Conservation (phyloP, 2,329 filamentous ascomycete genomes). For the Penicillium sp. region DNA sequence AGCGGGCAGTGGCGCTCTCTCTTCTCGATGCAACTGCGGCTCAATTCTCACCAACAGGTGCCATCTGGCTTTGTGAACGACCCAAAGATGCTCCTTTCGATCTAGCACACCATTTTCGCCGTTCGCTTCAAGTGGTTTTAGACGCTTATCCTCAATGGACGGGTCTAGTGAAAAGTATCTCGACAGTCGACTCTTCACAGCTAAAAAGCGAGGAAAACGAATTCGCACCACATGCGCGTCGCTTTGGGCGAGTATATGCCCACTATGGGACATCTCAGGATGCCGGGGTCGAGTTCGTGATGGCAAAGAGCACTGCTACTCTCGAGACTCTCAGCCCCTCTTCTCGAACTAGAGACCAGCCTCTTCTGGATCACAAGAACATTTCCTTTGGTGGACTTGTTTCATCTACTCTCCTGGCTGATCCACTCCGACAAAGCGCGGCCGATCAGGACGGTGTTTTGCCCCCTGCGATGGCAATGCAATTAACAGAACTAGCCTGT, state of each 20-base stretch:
- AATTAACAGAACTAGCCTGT: slow-evolving; percentile 9
- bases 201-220: background rate
- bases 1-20: slow-evolving; percentile 15
- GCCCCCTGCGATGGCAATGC: slow-evolving; percentile 8
- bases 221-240: slow-evolving; percentile 14
- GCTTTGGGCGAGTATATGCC: slow-evolving; percentile 31
- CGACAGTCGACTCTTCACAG: slow-evolving; percentile 2
- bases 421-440: background rate
- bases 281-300: slow-evolving; percentile 42
- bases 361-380: slow-evolving; percentile 11
- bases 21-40: slow-evolving; percentile 42
- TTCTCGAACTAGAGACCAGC: slow-evolving; percentile 19
- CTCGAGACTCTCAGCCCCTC: slow-evolving; percentile 21
- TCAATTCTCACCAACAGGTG: slow-evolving; percentile 40
- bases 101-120: slow-evolving; percentile 13
- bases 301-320: slow-evolving; percentile 20
- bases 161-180: slow-evolving; percentile 35
- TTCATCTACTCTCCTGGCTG: slow-evolving; percentile 1
- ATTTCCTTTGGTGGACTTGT: background rate
- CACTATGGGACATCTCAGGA: slow-evolving; percentile 37
- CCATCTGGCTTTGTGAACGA: slow-evolving; percentile 45
- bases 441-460: background rate
- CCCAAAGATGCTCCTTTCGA: slow-evolving; percentile 11
- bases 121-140: slow-evolving; percentile 13
- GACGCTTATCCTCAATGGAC: slow-evolving; percentile 38